A percentile compares a stretch with the other conserved stretches of the same genome.
Conservation (phyloP, 371 early-diverging fungal genomes). For the Zopfochytrium polystomum region DNA sequence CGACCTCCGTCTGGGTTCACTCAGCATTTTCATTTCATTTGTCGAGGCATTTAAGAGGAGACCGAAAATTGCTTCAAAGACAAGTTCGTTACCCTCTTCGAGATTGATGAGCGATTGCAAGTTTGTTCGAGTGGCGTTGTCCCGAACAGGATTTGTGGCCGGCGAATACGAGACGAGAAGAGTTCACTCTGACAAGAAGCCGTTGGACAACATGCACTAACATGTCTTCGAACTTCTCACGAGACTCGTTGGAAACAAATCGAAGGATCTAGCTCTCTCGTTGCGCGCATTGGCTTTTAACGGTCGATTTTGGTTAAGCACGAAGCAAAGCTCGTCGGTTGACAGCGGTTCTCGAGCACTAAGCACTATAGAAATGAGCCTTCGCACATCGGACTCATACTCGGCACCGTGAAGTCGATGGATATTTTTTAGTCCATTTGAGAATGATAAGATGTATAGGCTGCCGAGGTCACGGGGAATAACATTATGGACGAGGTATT, state of each 20-base stretch:
- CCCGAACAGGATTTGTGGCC: constrained; percentile 1
- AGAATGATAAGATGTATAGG: not conserved
- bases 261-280: not conserved
- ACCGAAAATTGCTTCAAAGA: too few species aligned
- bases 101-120: too few species aligned
- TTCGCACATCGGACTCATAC: not conserved
- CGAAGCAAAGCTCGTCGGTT: not conserved
- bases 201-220: not conserved
- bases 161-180: not conserved
- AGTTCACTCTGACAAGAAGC: not conserved
- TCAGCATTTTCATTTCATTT: too few species aligned
- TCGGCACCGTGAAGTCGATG: not conserved
- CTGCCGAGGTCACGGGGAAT: not conserved
- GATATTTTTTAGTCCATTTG: not conserved
- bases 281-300: not conserved
- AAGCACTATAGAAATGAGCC: not conserved
- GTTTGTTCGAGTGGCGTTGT: too few species aligned
- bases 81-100: too few species aligned
- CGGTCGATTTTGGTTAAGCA: not conserved
- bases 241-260: too few species aligned
- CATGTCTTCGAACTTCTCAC: not conserved
- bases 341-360: not conserved
- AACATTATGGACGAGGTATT: not conserved
- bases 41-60: too few species aligned
- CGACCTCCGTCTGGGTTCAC: too few species aligned